Percentiles rank a stretch among this genome's conserved stretches.
phyloP scores from a whole-genome alignment of 768 basidiomycete genomes.

The Boletus speciosus region DNA sequence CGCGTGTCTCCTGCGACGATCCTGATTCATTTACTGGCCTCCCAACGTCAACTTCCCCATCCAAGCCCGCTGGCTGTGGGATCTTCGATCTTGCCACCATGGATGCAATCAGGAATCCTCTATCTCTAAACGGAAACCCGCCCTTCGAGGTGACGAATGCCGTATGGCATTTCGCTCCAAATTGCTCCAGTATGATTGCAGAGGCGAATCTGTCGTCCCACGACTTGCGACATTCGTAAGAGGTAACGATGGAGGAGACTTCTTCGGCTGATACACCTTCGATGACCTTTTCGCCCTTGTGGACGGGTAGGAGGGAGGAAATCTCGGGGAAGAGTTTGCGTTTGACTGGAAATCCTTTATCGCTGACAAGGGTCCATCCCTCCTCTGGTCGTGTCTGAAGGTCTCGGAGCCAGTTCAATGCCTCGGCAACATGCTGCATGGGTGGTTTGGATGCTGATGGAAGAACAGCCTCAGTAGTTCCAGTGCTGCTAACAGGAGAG shows the following conservation, averaged over 20 bases:
- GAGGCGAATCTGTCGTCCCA: constrained; percentile 89
- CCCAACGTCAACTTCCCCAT: constrained; percentile 38
- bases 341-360: constrained; percentile 73
- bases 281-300: constrained; percentile 86
- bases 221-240: constrained; percentile 64
- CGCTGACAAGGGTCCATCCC: constrained; percentile 76
- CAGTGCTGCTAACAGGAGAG: constrained; percentile 46
- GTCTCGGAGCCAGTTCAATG: constrained; percentile 74
- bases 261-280: constrained; percentile 95
- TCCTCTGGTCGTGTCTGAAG: constrained; percentile 56
- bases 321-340: constrained; percentile 74
- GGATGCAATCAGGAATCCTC: constrained; percentile 82
- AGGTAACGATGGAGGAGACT: constrained; percentile 67
- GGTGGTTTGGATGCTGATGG: constrained; percentile 62
- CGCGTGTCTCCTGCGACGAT: constrained; percentile 41
- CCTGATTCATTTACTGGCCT: constrained; percentile 25
- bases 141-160: constrained; percentile 70
- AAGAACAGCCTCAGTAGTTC: constrained; percentile 35
- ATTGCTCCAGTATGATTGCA: constrained; percentile 67
- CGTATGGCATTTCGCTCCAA: constrained; percentile 70
- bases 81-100: constrained; percentile 59
- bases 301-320: constrained; percentile 77
- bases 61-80: constrained; percentile 34
- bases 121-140: constrained; percentile 86
- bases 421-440: constrained; percentile 79